Conservation (phyloP, 352 stramenopile genomes). For the Blastocystis hominis region DNA sequence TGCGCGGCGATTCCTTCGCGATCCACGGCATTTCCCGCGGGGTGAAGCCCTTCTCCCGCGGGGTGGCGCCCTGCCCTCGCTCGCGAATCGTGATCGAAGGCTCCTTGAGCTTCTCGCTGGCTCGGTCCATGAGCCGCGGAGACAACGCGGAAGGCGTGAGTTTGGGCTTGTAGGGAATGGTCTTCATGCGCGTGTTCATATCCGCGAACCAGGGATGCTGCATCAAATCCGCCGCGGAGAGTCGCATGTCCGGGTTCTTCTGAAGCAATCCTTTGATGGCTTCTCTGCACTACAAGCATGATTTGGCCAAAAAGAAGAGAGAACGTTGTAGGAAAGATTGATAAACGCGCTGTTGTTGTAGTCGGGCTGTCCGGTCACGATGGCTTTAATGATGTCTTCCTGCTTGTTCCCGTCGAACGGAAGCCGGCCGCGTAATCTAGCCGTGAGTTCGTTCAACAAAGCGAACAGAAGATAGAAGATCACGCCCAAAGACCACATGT, state of each 20-base stretch:
- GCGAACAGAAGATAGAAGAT: constrained; percentile 78
- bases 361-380: constrained; percentile 73
- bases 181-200: constrained; percentile 57
- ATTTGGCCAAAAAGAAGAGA: background rate
- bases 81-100: background rate
- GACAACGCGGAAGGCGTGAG: background rate
- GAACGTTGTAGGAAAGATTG: constrained; percentile 59
- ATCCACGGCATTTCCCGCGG: no score
- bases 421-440: constrained; percentile 69
- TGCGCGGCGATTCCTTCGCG: no score
- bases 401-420: constrained; percentile 80
- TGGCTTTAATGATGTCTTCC: constrained; percentile 82
- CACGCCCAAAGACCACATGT: constrained; percentile 82
- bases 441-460: background rate
- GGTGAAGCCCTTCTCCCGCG: background rate
- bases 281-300: constrained; percentile 30
- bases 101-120: background rate
- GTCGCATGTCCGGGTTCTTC: constrained; percentile 67
- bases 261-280: constrained; percentile 60
- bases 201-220: constrained; percentile 71
- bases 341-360: constrained; percentile 65
- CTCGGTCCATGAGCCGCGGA: background rate
- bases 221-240: constrained; percentile 72
- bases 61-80: background rate
- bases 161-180: constrained; percentile 31